Conservation (phyloP, 352 stramenopile genomes). For the Globisporangium irregulare region DNA sequence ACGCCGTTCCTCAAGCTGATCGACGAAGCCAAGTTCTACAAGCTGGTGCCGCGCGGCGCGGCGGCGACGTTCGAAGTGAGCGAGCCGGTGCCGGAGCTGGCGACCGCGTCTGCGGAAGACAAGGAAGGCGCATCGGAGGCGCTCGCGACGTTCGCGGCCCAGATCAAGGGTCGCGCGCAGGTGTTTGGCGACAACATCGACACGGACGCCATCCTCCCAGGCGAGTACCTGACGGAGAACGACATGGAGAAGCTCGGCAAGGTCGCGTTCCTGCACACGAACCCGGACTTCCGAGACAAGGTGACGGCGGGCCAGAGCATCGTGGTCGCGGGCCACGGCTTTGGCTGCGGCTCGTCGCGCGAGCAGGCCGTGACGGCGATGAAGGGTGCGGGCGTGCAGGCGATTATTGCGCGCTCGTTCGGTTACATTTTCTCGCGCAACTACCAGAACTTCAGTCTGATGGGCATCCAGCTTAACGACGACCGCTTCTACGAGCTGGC, state of each 20-base stretch:
- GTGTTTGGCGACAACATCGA: constrained; percentile 90
- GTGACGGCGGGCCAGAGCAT: constrained; percentile 68
- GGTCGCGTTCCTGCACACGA: constrained; percentile 81
- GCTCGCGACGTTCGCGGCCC: constrained; percentile 42
- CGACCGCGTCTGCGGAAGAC: constrained; percentile 21
- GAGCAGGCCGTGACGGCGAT: constrained; percentile 82
- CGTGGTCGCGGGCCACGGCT: constrained; percentile 75
- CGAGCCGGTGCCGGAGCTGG: constrained; percentile 57
- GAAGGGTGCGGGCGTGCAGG: constrained; percentile 77
- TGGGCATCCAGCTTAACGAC: constrained; percentile 78
- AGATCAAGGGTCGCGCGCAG: constrained; percentile 69
- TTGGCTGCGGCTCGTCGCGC: constrained; percentile 81
- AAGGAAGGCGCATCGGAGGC: constrained; percentile 20
- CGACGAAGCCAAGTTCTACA: constrained; percentile 63
- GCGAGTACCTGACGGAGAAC: constrained; percentile 81
- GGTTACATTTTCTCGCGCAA: constrained; percentile 88
- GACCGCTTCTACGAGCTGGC: constrained; percentile 81
- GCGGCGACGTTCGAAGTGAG: constrained; percentile 39
- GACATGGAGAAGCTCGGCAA: constrained; percentile 83
- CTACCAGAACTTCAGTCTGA: constrained; percentile 84
- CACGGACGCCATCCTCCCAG: constrained; percentile 84
- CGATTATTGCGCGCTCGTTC: constrained; percentile 82
- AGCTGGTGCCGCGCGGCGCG: constrained; percentile 50
- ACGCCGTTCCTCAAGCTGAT: constrained; percentile 72
- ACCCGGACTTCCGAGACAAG: constrained; percentile 85